phyloP scores from a whole-genome alignment of 495 filamentous ascomycete genomes.

The Letharia columbiana region DNA sequence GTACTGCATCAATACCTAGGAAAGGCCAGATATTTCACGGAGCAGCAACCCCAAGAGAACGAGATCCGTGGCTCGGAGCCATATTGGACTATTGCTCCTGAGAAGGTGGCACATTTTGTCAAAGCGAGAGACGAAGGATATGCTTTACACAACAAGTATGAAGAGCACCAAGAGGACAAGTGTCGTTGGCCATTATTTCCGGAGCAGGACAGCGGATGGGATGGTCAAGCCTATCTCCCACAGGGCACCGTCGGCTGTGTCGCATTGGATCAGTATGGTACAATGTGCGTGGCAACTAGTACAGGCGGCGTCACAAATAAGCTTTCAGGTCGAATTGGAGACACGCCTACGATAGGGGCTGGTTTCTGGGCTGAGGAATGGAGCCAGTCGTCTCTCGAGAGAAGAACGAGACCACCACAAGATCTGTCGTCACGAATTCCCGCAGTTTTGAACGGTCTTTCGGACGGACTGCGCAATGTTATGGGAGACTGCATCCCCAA shows the following conservation, averaged over 20 bases:
- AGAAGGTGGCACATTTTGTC: not conserved
- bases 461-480: slow-evolving; percentile 28
- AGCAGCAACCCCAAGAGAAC: no score
- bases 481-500: slow-evolving; percentile 15
- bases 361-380: slow-evolving; percentile 86
- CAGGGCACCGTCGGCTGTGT: slow-evolving; percentile 84
- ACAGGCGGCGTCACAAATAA: slow-evolving; percentile 90
- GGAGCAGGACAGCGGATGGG: slow-evolving; percentile 30
- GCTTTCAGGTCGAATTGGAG: slow-evolving; percentile 67
- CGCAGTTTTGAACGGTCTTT: slow-evolving; percentile 17
- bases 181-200: slow-evolving; percentile 15
- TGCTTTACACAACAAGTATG: not conserved
- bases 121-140: not conserved
- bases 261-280: slow-evolving; percentile 63
- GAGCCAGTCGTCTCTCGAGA: slow-evolving; percentile 30
- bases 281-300: slow-evolving; percentile 70
- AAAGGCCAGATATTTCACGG: no score
- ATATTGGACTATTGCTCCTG: not conserved
- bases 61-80: no score
- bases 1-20: no score
- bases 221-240: slow-evolving; percentile 53
- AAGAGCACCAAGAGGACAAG: slow-evolving; percentile 22
- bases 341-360: slow-evolving; percentile 78
- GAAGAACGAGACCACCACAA: not conserved
- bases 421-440: not conserved